A percentile compares a stretch with the other conserved stretches of the same genome.
These are phyloP conservation scores for Phytophthora constricta DNA, from an alignment of 352 stramenopile genomes.

Conservation along the genomic window DNA sequence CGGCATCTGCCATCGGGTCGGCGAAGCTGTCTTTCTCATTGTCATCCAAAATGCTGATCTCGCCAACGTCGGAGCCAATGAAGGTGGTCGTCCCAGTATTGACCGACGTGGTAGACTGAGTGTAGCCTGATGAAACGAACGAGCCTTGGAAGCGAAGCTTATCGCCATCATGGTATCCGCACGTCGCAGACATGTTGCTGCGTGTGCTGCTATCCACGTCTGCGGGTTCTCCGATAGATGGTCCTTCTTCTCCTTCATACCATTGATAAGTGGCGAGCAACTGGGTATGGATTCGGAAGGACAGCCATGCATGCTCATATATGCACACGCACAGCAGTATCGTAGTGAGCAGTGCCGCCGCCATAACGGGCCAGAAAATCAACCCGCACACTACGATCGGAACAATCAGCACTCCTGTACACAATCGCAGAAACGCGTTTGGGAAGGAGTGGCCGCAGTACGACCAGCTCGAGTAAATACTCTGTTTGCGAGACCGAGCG, in stretches of 20 bases:
- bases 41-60: constrained; percentile 27
- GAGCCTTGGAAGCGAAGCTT: constrained; percentile 44
- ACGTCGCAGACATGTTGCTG: constrained; percentile 13
- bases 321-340: constrained; percentile 46
- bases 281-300: constrained; percentile 54
- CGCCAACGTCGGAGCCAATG: constrained; percentile 25
- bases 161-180: constrained; percentile 32
- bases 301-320: constrained; percentile 67
- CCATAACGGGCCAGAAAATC: constrained; percentile 43
- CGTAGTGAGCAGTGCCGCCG: constrained; percentile 30
- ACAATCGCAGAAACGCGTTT: constrained; percentile 42
- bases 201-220: constrained; percentile 23
- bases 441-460: constrained; percentile 47
- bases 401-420: constrained; percentile 36
- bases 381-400: constrained; percentile 42
- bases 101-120: constrained; percentile 40
- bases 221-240: neutral
- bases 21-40: constrained; percentile 48
- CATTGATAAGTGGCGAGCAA: constrained; percentile 50
- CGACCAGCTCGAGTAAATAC: constrained; percentile 46
- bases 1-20: constrained; percentile 30
- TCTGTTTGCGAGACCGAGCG: constrained; percentile 45
- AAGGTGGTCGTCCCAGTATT: constrained; percentile 24
- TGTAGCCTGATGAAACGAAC: constrained; percentile 37
- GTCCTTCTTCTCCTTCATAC: constrained; percentile 46